Conservation (phyloP, 352 stramenopile species). For the Peronospora belbahrii region DNA sequence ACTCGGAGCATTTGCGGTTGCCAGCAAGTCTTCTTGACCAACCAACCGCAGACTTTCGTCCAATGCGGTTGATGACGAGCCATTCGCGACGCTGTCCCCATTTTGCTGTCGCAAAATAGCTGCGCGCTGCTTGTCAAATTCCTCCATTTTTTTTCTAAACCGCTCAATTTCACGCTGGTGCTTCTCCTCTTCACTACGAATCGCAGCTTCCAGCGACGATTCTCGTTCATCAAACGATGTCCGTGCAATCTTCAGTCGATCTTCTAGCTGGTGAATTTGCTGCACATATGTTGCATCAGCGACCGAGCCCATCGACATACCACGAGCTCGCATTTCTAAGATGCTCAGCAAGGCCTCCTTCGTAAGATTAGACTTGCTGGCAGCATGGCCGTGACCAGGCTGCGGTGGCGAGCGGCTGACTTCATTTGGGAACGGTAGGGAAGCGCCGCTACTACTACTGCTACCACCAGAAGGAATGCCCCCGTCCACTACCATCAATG, state of each 20-base stretch:
- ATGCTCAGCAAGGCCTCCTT: constrained; percentile 37
- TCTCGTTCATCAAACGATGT: constrained; percentile 62
- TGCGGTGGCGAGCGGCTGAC: constrained; percentile 26
- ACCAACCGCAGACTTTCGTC: constrained; percentile 24
- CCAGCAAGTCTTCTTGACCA: constrained; percentile 17
- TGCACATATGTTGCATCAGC: constrained; percentile 47
- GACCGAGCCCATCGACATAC: constrained; percentile 53
- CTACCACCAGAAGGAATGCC: constrained; percentile 15
- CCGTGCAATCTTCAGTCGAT: constrained; percentile 49
- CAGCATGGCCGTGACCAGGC: constrained; percentile 29
- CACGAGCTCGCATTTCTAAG: constrained; percentile 40
- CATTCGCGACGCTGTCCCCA: constrained; percentile 26
- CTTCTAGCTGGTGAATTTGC: constrained; percentile 58
- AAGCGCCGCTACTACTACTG: constrained; percentile 22
- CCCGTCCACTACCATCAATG: constrained; percentile 29
- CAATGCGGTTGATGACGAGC: constrained; percentile 17
- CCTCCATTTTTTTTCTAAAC: constrained; percentile 77
- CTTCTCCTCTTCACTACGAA: constrained; percentile 74
- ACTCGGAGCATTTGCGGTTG: constrained; percentile 8
- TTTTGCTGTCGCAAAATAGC: constrained; percentile 57
- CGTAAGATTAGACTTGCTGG: constrained; percentile 37
- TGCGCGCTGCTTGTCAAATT: constrained; percentile 72
- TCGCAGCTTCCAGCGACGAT: constrained; percentile 59
- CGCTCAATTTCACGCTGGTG: constrained; percentile 78
- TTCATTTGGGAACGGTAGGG: constrained; percentile 18